Base-by-base conservation (phyloP, 1,284 basidiomycete species). In the Macrocystidia cucumis region DNA sequence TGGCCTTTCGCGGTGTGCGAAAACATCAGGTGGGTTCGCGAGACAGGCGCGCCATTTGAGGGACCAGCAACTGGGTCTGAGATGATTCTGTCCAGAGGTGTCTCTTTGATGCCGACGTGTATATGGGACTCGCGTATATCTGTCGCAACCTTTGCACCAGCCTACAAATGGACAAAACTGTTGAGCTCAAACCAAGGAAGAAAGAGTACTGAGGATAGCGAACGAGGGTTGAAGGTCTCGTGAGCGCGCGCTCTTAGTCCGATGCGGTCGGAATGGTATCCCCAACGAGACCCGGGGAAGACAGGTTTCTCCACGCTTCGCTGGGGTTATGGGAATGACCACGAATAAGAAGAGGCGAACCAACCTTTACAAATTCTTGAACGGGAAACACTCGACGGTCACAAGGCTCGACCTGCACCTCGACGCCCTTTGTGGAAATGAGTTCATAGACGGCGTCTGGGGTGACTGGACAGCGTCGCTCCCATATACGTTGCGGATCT, bases 1-100 rank as follows among this genome's bases (percentile, higher is more conserved):
- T 95, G 86, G 0, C 83, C 82, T 57, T 95, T 95, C 46, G 79
- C 77, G 0, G 89, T 91, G 56, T 93, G 91, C 19, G 84, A 89
- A 67, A 95, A 95, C 80, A 91, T 90, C 40, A 91, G 58, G 45
- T 88, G 78, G 2, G 81, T 87, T 13, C 79, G 70, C 11, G 27
- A 24, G 13, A 30, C 40, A 12, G 42, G 41, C 3, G 24, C 14
- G 14, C 20, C n/a, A 8, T 14, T 17, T 4, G 36, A 18, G 7
- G 46, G 43, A 12, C 40, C 34, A 2, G 42, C 36, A 11, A 57
- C 32, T 18, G 71, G 67, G 20, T 58, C 50, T 4, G 66, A 70
- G 43, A 76, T 55, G n/a, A 91, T 62, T 44, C 77, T 71, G 22
- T 61, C 37, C 3, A 89, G 56, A 2, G 84, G 83, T 0, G 85